These are phyloP conservation scores for Fusarium floridanum DNA, from an alignment of 2,329 filamentous ascomycete genomes.

Conservation along the genomic window DNA sequence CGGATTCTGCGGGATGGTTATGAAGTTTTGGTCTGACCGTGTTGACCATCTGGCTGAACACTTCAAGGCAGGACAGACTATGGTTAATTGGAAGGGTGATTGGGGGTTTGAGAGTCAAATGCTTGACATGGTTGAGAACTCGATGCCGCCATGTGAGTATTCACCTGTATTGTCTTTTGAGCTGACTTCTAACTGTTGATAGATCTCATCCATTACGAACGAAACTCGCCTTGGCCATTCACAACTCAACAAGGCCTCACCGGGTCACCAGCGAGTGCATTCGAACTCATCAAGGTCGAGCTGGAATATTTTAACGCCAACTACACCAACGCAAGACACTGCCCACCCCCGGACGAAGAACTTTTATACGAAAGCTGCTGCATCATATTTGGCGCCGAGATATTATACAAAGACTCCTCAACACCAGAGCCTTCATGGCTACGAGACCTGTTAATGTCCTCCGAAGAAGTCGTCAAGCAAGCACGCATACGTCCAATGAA, in stretches of 20 bases:
- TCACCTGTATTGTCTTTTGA: too few relatives aligned
- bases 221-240: conserved; percentile 51
- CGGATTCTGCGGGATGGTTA: conserved; percentile 53
- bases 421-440: conserved; percentile 33
- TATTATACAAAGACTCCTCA: background rate
- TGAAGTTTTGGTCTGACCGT: conserved; percentile 53
- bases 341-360: conserved; percentile 27
- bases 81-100: background rate
- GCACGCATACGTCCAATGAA: conserved; percentile 39
- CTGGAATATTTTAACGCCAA: conserved; percentile 43
- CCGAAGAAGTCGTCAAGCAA: conserved; percentile 18
- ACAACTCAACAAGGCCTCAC: conserved; percentile 32
- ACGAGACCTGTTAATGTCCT: conserved; percentile 41
- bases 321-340: conserved; percentile 21
- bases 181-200: too few relatives aligned
- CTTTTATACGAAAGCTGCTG: conserved; percentile 42
- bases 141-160: conserved; percentile 52
- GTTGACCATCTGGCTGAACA: conserved; percentile 56
- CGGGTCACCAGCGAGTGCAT: conserved; percentile 42
- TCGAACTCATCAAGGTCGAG: conserved; percentile 52
- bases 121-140: conserved; percentile 54
- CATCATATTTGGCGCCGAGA: conserved; percentile 43
- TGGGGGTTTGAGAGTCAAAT: conserved; percentile 50
- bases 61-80: conserved; percentile 46
- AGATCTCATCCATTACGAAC: conserved; percentile 56